Conservation (phyloP, 2,329 filamentous ascomycete species). For the Botrytis galanthina region DNA sequence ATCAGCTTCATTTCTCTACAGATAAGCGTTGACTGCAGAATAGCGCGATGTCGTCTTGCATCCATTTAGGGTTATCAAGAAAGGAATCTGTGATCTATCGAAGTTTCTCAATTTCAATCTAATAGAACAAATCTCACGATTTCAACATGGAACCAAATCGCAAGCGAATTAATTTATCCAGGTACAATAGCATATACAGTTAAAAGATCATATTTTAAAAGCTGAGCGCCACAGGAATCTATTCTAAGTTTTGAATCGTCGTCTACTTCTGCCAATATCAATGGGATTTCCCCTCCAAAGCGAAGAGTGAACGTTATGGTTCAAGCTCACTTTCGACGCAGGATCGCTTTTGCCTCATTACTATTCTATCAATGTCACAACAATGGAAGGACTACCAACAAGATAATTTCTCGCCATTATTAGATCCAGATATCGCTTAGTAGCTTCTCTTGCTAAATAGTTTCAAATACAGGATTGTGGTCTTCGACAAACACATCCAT, state of each 20-base stretch:
- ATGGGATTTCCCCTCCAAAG: neutral
- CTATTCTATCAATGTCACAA: too few species aligned
- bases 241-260: too few species aligned
- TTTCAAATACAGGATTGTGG: too few species aligned
- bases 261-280: neutral
- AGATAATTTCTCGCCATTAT: neutral
- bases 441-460: neutral
- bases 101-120: neutral
- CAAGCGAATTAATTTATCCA: neutral
- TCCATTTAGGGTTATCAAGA: neutral
- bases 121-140: rapidly evolving
- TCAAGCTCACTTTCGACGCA: neutral
- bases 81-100: neutral
- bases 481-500: neutral
- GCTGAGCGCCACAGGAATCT: rapidly evolving
- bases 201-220: neutral
- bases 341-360: too few species aligned
- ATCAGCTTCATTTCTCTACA: neutral
- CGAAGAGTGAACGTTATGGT: neutral
- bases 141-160: neutral
- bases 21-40: neutral
- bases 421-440: neutral
- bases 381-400: neutral
- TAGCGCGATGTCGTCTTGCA: neutral
- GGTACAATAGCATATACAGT: neutral